A percentile compares a stretch with the other conserved stretches of the same genome.
phyloP scores from a whole-genome alignment of 2,329 filamentous ascomycete species.

The Sporothrix schenckii region DNA sequence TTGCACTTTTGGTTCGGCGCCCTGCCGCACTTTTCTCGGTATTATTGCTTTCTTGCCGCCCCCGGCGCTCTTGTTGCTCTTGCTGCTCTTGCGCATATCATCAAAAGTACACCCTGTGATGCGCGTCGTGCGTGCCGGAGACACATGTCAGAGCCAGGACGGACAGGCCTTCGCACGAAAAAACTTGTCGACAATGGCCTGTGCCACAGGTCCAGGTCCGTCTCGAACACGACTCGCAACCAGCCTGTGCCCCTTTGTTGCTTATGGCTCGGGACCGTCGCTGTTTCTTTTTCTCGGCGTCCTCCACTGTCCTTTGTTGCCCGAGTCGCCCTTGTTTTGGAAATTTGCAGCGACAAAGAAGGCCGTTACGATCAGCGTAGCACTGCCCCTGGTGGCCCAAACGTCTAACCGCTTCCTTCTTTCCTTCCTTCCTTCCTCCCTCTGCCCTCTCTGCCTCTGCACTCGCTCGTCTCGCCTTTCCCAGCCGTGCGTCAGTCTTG shows the following conservation, averaged over 20 bases:
- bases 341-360: background rate
- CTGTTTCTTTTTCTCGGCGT: background rate
- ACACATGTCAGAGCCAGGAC: background rate
- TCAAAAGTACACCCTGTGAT: background rate
- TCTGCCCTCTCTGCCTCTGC: background rate
- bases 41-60: background rate
- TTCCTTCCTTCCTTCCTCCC: background rate
- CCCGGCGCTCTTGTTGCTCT: background rate
- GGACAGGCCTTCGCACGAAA: background rate
- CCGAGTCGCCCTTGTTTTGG: background rate
- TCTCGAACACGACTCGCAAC: background rate
- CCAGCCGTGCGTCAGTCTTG: conserved; percentile 25
- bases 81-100: background rate
- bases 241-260: background rate
- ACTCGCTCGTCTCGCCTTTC: conserved; percentile 25
- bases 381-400: background rate
- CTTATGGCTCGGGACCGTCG: background rate
- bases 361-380: background rate
- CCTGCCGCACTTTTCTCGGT: background rate
- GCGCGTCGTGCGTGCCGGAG: background rate
- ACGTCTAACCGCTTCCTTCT: background rate
- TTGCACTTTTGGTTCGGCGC: conserved; percentile 5
- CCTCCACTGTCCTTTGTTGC: background rate
- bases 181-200: background rate
- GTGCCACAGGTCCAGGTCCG: background rate